Conservation (phyloP, 352 stramenopile genomes). For the Plasmopara muralis region DNA sequence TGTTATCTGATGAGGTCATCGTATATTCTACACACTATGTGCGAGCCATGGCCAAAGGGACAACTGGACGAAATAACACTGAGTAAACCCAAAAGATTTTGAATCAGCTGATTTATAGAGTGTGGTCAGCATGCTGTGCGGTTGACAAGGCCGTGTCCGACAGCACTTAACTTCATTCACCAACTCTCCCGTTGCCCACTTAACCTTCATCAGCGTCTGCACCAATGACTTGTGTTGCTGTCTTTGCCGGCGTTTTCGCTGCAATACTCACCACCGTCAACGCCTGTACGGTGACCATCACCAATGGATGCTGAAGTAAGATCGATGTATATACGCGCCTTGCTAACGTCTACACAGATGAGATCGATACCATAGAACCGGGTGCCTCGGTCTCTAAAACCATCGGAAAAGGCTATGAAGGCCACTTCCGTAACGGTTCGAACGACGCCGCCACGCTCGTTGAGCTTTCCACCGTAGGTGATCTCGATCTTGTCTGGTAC, state of each 20-base stretch:
- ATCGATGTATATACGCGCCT: conserved; percentile 56
- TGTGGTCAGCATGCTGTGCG: background rate
- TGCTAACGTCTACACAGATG: conserved; percentile 45
- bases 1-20: too few species aligned
- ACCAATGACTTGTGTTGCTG: conserved; percentile 25
- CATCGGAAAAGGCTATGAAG: conserved; percentile 57
- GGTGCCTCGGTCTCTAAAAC: conserved; percentile 32
- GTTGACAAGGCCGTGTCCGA: background rate
- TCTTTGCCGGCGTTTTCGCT: conserved; percentile 15
- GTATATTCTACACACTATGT: too few species aligned
- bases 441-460: conserved; percentile 53
- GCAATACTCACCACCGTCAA: conserved; percentile 18
- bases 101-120: too few species aligned
- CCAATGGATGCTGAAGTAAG: conserved; percentile 42
- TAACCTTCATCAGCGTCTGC: background rate
- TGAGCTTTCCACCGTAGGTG: conserved; percentile 58
- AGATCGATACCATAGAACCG: conserved; percentile 30
- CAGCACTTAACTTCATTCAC: conserved; percentile 14
- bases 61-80: too few species aligned
- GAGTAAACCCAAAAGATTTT: too few species aligned
- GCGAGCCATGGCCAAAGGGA: too few species aligned
- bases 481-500: conserved; percentile 51
- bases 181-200: conserved; percentile 15
- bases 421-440: conserved; percentile 57
- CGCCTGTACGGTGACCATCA: conserved; percentile 55